phyloP scores from a whole-genome alignment of 1,284 basidiomycete species.

The Inonotus hispidus region DNA sequence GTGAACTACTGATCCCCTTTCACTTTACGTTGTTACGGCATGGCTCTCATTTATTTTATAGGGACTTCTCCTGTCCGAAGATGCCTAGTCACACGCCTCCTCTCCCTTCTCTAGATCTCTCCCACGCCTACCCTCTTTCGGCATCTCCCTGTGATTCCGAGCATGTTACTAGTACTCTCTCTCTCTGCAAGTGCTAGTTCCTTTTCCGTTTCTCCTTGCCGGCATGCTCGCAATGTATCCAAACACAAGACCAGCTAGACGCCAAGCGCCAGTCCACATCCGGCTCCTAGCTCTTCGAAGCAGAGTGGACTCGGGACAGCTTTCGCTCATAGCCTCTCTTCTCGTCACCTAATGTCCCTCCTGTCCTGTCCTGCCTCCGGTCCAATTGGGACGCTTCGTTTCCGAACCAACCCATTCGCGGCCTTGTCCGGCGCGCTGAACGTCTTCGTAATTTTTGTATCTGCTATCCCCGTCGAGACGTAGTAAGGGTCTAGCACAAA shows the following conservation, averaged over 20 bases:
- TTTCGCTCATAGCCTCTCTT: neutral
- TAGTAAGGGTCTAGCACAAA: neutral
- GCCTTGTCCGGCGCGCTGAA: neutral
- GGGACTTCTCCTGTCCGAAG: too few relatives aligned
- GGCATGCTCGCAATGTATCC: neutral
- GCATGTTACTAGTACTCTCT: neutral
- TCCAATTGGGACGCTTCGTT: neutral
- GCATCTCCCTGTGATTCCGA: neutral
- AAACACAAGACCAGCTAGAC: neutral
- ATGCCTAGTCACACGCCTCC: too few relatives aligned
- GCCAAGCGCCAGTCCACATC: neutral
- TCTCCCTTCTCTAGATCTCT: too few relatives aligned
- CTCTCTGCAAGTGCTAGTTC: neutral
- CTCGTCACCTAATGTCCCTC: too few relatives aligned
- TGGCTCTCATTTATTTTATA: neutral
- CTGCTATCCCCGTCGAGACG: neutral
- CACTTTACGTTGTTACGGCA: neutral
- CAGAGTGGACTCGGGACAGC: neutral
- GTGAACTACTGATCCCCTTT: neutral
- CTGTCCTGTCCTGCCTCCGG: neutral
- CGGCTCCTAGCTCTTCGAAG: neutral
- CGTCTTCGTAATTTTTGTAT: neutral
- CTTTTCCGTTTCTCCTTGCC: neutral
- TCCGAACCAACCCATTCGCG: neutral
- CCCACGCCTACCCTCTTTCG: slow-evolving; percentile 1